Base-by-base conservation (phyloP, 2,329 filamentous ascomycete genomes). In the Aspergillus brunneoviolaceus region DNA sequence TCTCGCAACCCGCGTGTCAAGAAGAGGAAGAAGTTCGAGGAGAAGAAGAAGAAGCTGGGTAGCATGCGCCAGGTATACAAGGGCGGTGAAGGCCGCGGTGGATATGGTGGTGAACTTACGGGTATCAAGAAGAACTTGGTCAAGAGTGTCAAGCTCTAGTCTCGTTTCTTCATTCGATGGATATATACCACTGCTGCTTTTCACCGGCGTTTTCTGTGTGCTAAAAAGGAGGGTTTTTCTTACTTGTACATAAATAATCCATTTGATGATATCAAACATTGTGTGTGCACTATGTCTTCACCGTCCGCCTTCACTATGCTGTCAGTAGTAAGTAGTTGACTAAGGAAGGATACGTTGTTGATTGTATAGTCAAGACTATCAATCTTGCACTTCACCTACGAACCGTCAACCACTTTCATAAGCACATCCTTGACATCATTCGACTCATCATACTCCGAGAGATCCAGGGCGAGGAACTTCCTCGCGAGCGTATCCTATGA, bases 21-120 rank as follows among this genome's bases (percentile, higher is more conserved):
- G 89, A 98, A 97, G 89, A 87, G 92, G 78, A 92, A 92, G 87
- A 92, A 92, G 86, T 99, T 87, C 76, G 92, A 96, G 74, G 89
- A 92, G 77, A 97, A 96, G 85, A 90, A 94, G 85, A 98, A 97
- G 90, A 97, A 98, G 84, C 79, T 98, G 72, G 87, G 86, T 70
- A 94, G 89, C 73, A 91, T 93, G 81, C 91, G 90, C 80, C 85
- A 90, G 9, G 83, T 91, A 14, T 98, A 93, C 81, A 91, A 92
- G 77, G 91, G 91, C 67, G 90, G 91, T 63, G 88, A 96, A 79
- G 87, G 90, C 68, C 86, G 86, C 72, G 90, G 92, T 71, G 90
- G 92, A 57, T 99, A 99, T 80, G 86, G 86, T 66, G 95, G 95
- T 80, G 95, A 98, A 77, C 79, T 90, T 79, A 95, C 93, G 48